Conservation (phyloP, 192 early-diverging fungal species). For the Pecoramyces ruminantium region DNA sequence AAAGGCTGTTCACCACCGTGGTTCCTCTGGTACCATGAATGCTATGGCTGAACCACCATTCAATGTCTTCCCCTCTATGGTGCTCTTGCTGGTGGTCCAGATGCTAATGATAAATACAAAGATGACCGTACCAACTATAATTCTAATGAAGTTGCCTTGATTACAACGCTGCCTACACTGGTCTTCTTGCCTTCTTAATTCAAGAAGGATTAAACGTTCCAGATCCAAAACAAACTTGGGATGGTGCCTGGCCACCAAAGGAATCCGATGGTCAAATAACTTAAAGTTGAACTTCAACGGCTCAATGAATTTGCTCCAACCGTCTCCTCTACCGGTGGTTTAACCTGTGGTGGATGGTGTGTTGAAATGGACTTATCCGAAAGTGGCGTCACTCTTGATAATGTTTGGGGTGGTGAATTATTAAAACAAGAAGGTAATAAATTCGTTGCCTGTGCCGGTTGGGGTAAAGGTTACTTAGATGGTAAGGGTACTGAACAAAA, state of each 20-base stretch:
- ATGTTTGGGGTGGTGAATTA: neutral
- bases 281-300: neutral
- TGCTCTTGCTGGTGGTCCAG: constrained; percentile 35
- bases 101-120: constrained; percentile 21
- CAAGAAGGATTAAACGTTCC: neutral
- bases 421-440: neutral
- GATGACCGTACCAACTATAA: constrained; percentile 24
- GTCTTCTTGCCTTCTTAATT: neutral
- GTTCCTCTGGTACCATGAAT: constrained; percentile 27
- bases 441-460: neutral
- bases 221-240: neutral
- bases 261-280: neutral
- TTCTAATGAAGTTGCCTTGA: constrained; percentile 14
- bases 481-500: neutral
- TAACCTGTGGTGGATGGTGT: neutral
- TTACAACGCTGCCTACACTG: neutral
- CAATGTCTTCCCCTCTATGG: constrained; percentile 27
- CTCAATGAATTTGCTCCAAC: neutral
- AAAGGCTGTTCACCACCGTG: constrained; percentile 33
- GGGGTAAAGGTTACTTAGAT: neutral
- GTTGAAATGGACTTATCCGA: neutral
- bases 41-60: constrained; percentile 4
- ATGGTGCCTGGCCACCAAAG: neutral
- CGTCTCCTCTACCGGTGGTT: neutral
- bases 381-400: neutral